Base-by-base conservation (phyloP, 352 stramenopile genomes). In the Phytophthora pseudosyringae region DNA sequence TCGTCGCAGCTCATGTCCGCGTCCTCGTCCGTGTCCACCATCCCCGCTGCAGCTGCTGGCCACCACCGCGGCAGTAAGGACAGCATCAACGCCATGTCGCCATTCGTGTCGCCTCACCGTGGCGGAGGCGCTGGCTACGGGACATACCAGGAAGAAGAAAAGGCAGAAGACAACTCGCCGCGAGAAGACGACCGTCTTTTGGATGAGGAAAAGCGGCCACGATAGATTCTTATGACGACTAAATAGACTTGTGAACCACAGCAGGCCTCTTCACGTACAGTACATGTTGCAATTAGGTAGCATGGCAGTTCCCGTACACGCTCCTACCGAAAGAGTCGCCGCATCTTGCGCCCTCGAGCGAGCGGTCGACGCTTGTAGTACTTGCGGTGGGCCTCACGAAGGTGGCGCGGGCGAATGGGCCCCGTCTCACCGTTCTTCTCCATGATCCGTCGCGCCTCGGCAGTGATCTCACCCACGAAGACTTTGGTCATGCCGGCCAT, bases 401-500 rank as follows among this genome's bases (percentile, higher is more conserved):
- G 57, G 49, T 95, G 84, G 13, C 75, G 84, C n/a, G 81, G 85
- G 31, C 68, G 79, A 35, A 95, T 94, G 2, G 87, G 83, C 1
- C 87, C 87, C 0, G 73, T 89, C 64, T 95, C 83, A 21, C 85
- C 85, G 43, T 83, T 86, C 45, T 80, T 80, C 44, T 90, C 85
- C 87, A 95, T 95, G 48, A 94, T 90, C 15, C 72, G 74, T 32
- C 87, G 83, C 4, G 87, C 87, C 85, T 94, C 83, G 2, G 86
- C 80, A 11, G 82, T 92, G 52, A 95, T 75, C 48, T 91, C 82
- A 16, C 87, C 83, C 0, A 93, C 82, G 38, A 95, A 93, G 13
- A 89, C 81, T 54, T 95, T 95, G 28, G 83, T 86, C 78, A 95
- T 91, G n/a, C 87, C 87, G 7, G 81, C 85, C 85, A 95, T 94